Evolutionary conservation across 1,139 yeast genomes (phyloP).

Genomic region (Saccharomycopsis hybrid): DNA sequence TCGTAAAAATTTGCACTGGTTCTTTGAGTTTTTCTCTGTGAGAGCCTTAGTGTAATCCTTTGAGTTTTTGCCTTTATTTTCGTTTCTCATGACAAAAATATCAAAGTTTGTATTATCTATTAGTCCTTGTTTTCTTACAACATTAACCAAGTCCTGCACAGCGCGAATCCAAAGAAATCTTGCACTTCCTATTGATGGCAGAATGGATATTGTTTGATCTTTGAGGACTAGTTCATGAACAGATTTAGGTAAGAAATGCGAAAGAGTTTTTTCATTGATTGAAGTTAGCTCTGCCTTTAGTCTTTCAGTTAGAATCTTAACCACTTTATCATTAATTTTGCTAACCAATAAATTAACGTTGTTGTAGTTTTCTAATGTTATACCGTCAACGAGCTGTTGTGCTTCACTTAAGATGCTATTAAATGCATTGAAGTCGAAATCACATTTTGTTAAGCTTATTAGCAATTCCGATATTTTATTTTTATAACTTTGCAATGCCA

Average conservation of each 20-base stretch:
- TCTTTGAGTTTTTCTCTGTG: not conserved
- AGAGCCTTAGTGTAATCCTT: not conserved
- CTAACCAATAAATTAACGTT: constrained; percentile 35
- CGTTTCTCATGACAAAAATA: constrained; percentile 11
- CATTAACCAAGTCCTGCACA: constrained; percentile 28
- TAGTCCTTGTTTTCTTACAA: constrained; percentile 26
- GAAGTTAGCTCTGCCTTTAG: not conserved
- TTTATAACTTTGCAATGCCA: constrained; percentile 23
- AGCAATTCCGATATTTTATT: constrained; percentile 24
- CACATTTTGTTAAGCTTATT: constrained; percentile 28
- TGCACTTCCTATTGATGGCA: constrained; percentile 37
- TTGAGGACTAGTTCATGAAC: constrained; percentile 37
- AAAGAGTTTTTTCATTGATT: not conserved
- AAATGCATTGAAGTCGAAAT: constrained; percentile 31
- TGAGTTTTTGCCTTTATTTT: not conserved
- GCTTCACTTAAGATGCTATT: constrained; percentile 28
- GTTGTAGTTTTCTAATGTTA: constrained; percentile 38
- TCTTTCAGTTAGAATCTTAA: constrained; percentile 33
- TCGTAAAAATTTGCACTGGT: not conserved
- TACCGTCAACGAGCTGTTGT: constrained; percentile 34
- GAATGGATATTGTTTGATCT: constrained; percentile 38
- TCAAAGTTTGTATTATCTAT: constrained; percentile 31
- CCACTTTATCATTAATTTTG: constrained; percentile 37
- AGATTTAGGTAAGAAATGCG: not conserved
- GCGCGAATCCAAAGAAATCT: constrained; percentile 28